Evolutionary conservation across 2,329 filamentous ascomycete species (phyloP).

Genomic region (Trichoderma sp.): DNA sequence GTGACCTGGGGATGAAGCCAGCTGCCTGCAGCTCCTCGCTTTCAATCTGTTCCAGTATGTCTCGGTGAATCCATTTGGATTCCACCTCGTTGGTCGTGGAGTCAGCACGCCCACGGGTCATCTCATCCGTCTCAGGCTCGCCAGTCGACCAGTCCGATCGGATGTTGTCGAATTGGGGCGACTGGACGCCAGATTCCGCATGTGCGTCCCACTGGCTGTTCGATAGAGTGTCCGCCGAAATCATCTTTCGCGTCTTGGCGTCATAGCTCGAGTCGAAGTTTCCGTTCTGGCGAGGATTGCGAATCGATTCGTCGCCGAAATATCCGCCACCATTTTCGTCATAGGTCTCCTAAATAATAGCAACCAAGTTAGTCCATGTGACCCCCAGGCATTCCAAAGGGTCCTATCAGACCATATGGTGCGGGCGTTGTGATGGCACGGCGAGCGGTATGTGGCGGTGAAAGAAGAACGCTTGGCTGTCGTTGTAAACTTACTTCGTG

Average conservation of each 20-base stretch:
- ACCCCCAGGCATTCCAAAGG: conserved; percentile 3
- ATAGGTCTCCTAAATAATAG: conserved; percentile 17
- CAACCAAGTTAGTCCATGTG: background rate
- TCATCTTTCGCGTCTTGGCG: conserved; percentile 42
- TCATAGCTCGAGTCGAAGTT: conserved; percentile 38
- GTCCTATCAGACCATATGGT: conserved; percentile 10
- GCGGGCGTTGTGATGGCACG: conserved; percentile 7
- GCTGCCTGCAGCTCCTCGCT: conserved; percentile 79
- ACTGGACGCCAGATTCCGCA: conserved; percentile 33
- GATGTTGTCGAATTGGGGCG: conserved; percentile 37
- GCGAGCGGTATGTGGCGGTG: conserved; percentile 1
- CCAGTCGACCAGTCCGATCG: conserved; percentile 29
- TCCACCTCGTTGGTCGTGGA: conserved; percentile 52
- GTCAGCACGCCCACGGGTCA: conserved; percentile 36
- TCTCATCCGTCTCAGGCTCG: conserved; percentile 35
- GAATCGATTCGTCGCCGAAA: conserved; percentile 52
- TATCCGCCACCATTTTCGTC: conserved; percentile 26
- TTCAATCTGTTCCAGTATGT: conserved; percentile 82
- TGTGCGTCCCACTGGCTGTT: conserved; percentile 34
- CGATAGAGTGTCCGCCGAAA: conserved; percentile 43
- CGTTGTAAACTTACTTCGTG: conserved; percentile 15
- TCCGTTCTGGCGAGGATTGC: conserved; percentile 46
- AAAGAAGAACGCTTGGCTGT: background rate
- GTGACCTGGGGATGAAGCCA: conserved; percentile 61
- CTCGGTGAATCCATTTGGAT: conserved; percentile 83